Evolutionary conservation across 2,329 filamentous ascomycete species (phyloP).

Genomic region (Phyllosticta citrichinensis): DNA sequence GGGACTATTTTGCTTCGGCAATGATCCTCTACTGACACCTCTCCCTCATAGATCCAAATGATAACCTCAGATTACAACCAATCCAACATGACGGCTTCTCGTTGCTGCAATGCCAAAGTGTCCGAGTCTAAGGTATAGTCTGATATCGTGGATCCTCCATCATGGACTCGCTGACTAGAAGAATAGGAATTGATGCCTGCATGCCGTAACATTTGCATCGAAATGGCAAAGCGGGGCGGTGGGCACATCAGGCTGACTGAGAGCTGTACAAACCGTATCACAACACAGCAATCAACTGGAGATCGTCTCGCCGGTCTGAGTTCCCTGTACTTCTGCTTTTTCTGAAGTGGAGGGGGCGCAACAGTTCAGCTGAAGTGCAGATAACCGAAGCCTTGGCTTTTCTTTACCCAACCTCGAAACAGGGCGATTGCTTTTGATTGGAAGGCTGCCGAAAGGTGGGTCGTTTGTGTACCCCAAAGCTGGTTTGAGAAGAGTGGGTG

Average conservation of each 20-base stretch:
- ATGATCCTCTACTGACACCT: too few relatives aligned
- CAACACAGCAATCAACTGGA: not conserved
- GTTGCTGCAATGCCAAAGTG: too few relatives aligned
- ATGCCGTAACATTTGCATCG: too few relatives aligned
- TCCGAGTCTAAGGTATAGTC: too few relatives aligned
- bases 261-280: not conserved
- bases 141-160: too few relatives aligned
- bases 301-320: not conserved
- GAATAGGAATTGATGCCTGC: too few relatives aligned
- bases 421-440: not conserved
- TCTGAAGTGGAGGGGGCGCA: not conserved
- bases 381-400: not conserved
- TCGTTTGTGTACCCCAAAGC: not conserved
- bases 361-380: not conserved
- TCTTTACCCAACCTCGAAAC: not conserved
- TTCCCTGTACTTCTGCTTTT: not conserved
- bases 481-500: not conserved
- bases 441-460: not conserved
- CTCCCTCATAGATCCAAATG: too few relatives aligned
- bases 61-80: too few relatives aligned
- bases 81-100: too few relatives aligned
- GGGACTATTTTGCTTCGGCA: too few relatives aligned
- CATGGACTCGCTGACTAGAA: too few relatives aligned
- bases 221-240: not conserved
- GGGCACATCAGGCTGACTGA: not conserved